Percentiles rank a stretch among this genome's conserved stretches.
These are phyloP conservation scores for Monilinia laxa DNA, from an alignment of 2,329 filamentous ascomycete species.

Conservation along the genomic window DNA sequence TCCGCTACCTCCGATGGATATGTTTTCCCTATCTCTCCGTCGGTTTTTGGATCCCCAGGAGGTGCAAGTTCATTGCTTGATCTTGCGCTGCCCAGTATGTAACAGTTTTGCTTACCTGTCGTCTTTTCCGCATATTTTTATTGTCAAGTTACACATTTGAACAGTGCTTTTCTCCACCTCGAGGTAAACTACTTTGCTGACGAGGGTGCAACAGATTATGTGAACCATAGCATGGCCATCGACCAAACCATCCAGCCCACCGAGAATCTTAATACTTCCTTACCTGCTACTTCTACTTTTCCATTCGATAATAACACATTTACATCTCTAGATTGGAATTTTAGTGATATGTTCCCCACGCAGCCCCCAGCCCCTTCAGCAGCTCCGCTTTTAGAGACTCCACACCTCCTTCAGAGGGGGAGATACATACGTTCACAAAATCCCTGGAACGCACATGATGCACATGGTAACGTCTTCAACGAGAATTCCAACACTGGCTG, in stretches of 20 bases:
- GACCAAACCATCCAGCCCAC: slow-evolving; percentile 16
- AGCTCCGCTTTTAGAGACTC: slow-evolving; percentile 6
- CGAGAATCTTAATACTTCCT: slow-evolving; percentile 11
- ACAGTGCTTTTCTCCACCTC: neutral
- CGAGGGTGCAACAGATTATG: slow-evolving; percentile 12
- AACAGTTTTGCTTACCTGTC: slow-evolving; percentile 8
- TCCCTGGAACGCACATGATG: slow-evolving; percentile 34
- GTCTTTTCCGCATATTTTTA: neutral
- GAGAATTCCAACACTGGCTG: slow-evolving; percentile 24
- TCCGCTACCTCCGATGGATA: slow-evolving; percentile 34
- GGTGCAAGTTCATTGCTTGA: slow-evolving; percentile 24
- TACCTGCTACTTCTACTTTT: slow-evolving; percentile 10
- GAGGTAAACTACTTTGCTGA: slow-evolving; percentile 17
- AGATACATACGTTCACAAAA: slow-evolving; percentile 20
- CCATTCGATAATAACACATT: slow-evolving; percentile 6
- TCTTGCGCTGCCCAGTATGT: slow-evolving; percentile 33
- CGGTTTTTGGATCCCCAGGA: slow-evolving; percentile 25
- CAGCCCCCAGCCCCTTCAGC: neutral
- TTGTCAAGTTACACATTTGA: neutral
- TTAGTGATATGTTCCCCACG: neutral
- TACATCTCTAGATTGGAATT: slow-evolving; percentile 8
- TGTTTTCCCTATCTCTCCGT: slow-evolving; percentile 28
- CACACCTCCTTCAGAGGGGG: slow-evolving; percentile 20
- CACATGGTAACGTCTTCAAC: slow-evolving; percentile 27
- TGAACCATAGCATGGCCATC: slow-evolving; percentile 17